Conservation (phyloP, 345 rosid species). For the Corymbia maculata region DNA sequence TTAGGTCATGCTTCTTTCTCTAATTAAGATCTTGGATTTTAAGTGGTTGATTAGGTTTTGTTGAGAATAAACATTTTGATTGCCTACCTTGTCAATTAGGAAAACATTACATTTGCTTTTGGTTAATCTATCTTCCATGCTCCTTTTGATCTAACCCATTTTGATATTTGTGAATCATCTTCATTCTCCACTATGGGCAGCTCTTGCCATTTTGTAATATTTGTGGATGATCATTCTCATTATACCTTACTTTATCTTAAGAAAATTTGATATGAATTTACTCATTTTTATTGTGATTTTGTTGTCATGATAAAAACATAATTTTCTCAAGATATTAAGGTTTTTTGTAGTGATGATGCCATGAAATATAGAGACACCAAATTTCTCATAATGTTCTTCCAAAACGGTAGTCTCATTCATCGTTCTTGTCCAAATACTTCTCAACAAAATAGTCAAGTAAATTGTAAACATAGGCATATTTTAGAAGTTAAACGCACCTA, state of each 20-base stretch:
- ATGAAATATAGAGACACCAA: not conserved
- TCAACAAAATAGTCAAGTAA: not conserved
- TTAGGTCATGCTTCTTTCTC: too few species aligned
- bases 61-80: too few species aligned
- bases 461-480: not conserved
- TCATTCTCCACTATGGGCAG: not conserved
- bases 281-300: not conserved
- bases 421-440: not conserved
- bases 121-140: not conserved
- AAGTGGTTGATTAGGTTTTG: too few species aligned
- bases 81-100: too few species aligned
- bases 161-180: not conserved
- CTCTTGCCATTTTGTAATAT: too few species aligned
- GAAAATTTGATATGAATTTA: not conserved
- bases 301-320: too few species aligned
- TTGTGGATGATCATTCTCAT: not conserved
- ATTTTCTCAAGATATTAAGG: not conserved
- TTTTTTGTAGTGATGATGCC: not conserved
- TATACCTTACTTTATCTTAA: too few species aligned
- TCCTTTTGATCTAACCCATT: not conserved
- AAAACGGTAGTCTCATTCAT: not conserved
- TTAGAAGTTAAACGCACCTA: not conserved
- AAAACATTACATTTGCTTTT: not conserved
- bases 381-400: not conserved
- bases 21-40: too few species aligned